Evolutionary conservation across 2,329 filamentous ascomycete genomes (phyloP), one percentile per base, ranked within the genome.

Genomic region (Cryoendolithus antarcticus): DNA sequence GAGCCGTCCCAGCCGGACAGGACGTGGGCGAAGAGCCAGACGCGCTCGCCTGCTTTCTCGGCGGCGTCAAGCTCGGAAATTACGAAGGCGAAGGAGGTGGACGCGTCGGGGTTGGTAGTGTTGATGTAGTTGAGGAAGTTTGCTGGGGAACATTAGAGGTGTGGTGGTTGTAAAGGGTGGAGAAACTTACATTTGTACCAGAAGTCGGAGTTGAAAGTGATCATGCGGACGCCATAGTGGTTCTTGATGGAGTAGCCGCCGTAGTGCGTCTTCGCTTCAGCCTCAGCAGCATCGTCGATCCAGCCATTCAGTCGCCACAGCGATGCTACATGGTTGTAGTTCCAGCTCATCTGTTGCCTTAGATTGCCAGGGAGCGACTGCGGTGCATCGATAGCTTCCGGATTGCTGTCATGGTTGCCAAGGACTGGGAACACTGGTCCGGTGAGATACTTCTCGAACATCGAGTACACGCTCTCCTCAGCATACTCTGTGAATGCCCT

Each of bases 321-420:
- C 9, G 56, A 58, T n/a, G 71, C 62, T n/a, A 75, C 60, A 46
- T 75, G 71, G 15, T 73, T 61, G 46, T 70, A 74, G 46, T 75
- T 74, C 72, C 72, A 76, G 38, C 66, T 71, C 45, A 71, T 66
- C 46, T 77, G 72, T 43, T 67, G 55, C 1, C 71, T 70, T 1
- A 76, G 57, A 1, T 62, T 60, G 1, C 69, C 71, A 6, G 71
- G 71, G 6, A 77, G 56, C 24, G 54, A 66, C 45, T 74, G 67
- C 2, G 72, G 69, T 5, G 65, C 62, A 46, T 73, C 67, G 19
- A 72, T 67, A 13, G 66, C 69, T 40, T 68, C 64, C 2, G 72
- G 72, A 42, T 64, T 71, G 8, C 63, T 68, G 48, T 76, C 72
- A 41, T 76, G 72, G 44, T 76, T 76, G 2, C 74, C 73, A 2